Evolutionary conservation across 331 rosid species (phyloP), one percentile per base, ranked within the genome.

Genomic region (Ulmus americana): DNA sequence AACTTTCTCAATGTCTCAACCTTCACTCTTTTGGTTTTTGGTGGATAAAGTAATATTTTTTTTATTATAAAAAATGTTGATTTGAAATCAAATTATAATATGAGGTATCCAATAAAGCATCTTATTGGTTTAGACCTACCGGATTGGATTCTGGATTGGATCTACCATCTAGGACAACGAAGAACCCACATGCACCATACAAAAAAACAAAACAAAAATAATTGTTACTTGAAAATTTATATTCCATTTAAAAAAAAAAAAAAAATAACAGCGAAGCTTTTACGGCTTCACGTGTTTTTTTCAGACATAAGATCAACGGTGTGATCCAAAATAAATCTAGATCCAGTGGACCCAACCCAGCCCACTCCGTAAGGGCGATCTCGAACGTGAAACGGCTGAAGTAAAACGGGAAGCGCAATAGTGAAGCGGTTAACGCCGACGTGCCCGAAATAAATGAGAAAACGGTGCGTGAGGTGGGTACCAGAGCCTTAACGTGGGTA

Each of bases 401-500:
- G 54, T 49, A 13, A 49, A 5, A 49, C 14, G 18, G 15, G 54
- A 49, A n/a, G 2, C 54, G 7, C 35, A 28, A 28, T 28, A 2
- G 35, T 2, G 35, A 28, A 28, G 35, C 35, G 14, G 40, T 8
- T 7, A 59, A 42, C 9, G 1, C 35, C 4, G 52, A 44, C 9
- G 52, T 44, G 52, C 47, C 63, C 46, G 63, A 39, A 40, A 58
- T 46, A 46, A 62, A 62, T 43, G 40, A 39, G 7, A 44, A 10
- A 44, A 44, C 41, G 53, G 52, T 44, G 41, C 11, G 16, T 12
- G 13, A 10, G 9, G 69, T 49, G 69, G 53, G 58, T 46, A 1
- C 63, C 65, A 43, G 47, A 63, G 58, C 28, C 59, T 61, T 41
- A 61, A 61, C 50, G 65, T 61, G 65, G 65, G 65, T 13, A 46